phyloP scores from a whole-genome alignment of 169 alveolate species.

The Cytauxzoon felis region DNA sequence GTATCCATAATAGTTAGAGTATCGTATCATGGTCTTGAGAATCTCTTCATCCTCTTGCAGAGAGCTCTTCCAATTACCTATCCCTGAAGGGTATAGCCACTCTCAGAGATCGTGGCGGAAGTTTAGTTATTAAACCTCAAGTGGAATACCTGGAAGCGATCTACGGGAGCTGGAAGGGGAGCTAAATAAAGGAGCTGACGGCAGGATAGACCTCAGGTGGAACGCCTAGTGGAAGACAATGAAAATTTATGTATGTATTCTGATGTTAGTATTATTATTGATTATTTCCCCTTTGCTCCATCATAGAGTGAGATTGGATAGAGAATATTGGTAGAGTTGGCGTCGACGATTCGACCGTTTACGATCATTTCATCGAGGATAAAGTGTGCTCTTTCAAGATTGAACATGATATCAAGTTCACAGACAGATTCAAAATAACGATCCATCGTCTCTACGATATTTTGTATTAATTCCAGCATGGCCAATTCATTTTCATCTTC shows the following conservation, averaged over 20 bases:
- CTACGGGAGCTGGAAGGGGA: no score
- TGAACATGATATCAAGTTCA: constrained; percentile 93
- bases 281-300: background rate
- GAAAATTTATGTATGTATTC: background rate
- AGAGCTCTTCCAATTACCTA: no score
- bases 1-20: no score
- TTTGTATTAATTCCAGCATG: constrained; percentile 94
- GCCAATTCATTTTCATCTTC: constrained; percentile 91
- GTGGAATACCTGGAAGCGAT: no score
- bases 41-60: no score
- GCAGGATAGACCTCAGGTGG: no score
- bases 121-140: no score
- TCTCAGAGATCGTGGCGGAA: no score
- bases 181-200: no score
- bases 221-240: no score
- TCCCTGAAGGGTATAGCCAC: no score
- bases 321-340: constrained; percentile 86
- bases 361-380: constrained; percentile 95
- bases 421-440: constrained; percentile 94
- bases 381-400: constrained; percentile 96
- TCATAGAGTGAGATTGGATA: constrained; percentile 38
- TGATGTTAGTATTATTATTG: background rate
- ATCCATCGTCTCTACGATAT: constrained; percentile 95
- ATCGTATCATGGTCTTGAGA: no score
- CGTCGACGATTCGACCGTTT: constrained; percentile 90